Evolutionary conservation across 495 filamentous ascomycete species (phyloP).

Genomic region (Penicillium cinerascens): DNA sequence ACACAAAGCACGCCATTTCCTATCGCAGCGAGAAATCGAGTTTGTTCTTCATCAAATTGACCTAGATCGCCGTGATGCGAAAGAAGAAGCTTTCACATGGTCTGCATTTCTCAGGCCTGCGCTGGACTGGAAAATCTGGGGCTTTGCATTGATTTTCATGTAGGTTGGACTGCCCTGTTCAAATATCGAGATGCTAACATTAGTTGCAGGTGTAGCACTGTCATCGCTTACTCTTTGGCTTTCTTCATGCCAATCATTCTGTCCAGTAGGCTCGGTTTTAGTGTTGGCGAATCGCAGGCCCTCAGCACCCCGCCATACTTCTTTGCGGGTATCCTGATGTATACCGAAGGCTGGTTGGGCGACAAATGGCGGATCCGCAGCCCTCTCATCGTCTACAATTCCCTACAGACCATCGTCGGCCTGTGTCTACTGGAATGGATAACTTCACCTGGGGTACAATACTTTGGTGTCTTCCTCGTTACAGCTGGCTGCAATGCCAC

Average conservation of each 20-base stretch:
- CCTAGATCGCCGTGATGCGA: conserved; percentile 50
- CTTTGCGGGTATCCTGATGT: conserved; percentile 52
- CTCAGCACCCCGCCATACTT: conserved; percentile 55
- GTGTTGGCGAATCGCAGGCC: conserved; percentile 45
- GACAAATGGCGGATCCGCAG: conserved; percentile 53
- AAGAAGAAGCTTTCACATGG: conserved; percentile 37
- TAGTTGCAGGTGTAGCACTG: too few relatives aligned
- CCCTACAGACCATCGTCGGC: conserved; percentile 35
- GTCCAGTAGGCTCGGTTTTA: conserved; percentile 33
- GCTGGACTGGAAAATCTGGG: conserved; percentile 53
- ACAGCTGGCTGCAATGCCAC: conserved; percentile 15
- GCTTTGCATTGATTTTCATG: conserved; percentile 47
- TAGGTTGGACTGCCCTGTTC: conserved; percentile 13
- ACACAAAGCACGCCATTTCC: conserved; percentile 38
- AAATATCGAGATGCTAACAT: background rate
- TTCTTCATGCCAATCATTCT: conserved; percentile 63
- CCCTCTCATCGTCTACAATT: conserved; percentile 51
- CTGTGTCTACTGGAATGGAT: conserved; percentile 43
- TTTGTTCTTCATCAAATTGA: conserved; percentile 50
- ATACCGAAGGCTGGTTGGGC: conserved; percentile 37
- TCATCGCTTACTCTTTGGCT: conserved; percentile 47
- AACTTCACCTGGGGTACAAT: conserved; percentile 34
- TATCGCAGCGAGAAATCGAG: conserved; percentile 36
- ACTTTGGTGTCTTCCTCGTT: conserved; percentile 59
- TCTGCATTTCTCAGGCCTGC: conserved; percentile 38